A percentile compares a stretch with the other conserved stretches of the same genome.
Conservation (phyloP, 2,329 filamentous ascomycete genomes). For the Dothiorella sarmentorum region DNA sequence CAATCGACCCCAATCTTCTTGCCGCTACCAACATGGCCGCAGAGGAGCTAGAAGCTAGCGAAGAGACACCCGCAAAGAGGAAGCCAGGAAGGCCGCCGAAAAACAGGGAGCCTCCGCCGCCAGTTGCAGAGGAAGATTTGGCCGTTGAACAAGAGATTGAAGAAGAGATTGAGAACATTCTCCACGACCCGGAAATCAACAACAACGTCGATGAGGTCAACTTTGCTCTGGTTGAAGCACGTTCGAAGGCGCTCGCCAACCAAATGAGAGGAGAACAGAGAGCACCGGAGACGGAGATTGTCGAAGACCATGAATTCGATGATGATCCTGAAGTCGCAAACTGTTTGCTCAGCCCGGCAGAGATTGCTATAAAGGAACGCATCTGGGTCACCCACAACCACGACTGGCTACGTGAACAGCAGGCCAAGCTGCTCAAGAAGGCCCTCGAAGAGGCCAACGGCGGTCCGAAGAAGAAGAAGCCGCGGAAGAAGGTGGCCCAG, state of each 20-base stretch:
- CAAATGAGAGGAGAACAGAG: conserved; percentile 28
- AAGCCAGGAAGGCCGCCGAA: conserved; percentile 37
- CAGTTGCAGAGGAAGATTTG: conserved; percentile 44
- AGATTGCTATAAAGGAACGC: conserved; percentile 78
- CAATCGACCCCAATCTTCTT: conserved; percentile 23
- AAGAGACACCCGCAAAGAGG: conserved; percentile 27
- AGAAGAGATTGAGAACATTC: conserved; percentile 40
- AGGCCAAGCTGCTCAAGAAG: conserved; percentile 74
- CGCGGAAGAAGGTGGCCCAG: conserved; percentile 35
- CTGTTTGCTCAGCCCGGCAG: conserved; percentile 69
- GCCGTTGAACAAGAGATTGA: conserved; percentile 47
- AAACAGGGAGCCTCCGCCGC: conserved; percentile 31
- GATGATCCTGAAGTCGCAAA: conserved; percentile 84
- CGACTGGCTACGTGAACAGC: conserved; percentile 83
- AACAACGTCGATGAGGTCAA: conserved; percentile 32
- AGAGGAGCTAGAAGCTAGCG: conserved; percentile 19
- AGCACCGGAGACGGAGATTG: conserved; percentile 52
- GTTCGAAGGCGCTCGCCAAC: conserved; percentile 30
- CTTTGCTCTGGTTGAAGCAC: conserved; percentile 27
- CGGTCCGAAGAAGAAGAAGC: conserved; percentile 47
- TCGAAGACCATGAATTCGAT: conserved; percentile 74
- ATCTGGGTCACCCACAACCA: conserved; percentile 96
- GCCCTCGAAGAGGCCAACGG: conserved; percentile 58
- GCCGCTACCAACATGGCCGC: conserved; percentile 16
- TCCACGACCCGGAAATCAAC: conserved; percentile 28